phyloP scores from a whole-genome alignment of 1,139 yeast species.

The Saccharomyces hybrid region DNA sequence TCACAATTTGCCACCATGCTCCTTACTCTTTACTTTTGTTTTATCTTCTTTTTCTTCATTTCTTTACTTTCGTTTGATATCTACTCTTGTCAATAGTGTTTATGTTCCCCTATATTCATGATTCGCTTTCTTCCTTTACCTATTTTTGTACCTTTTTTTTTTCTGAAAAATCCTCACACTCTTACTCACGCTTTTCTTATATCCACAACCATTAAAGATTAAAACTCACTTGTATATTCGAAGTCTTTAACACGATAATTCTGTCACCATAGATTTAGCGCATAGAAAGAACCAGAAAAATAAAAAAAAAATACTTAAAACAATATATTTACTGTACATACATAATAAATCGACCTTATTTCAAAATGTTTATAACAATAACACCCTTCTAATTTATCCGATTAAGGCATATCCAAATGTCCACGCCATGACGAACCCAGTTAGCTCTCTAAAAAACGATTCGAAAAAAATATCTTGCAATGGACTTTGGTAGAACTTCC shows the following conservation, averaged over 20 bases:
- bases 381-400: slow-evolving; percentile 26
- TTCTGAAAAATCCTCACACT: slow-evolving; percentile 6
- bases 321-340: slow-evolving; percentile 3
- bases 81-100: slow-evolving; percentile 2
- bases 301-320: not conserved
- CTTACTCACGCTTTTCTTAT: slow-evolving; percentile 4
- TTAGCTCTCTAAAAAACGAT: slow-evolving; percentile 51
- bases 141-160: slow-evolving; percentile 4
- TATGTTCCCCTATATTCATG: slow-evolving; percentile 4
- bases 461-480: slow-evolving; percentile 49
- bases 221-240: not conserved
- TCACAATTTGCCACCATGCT: not conserved
- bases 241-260: not conserved
- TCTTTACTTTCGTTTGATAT: not conserved
- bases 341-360: slow-evolving; percentile 3
- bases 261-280: too few species aligned
- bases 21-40: not conserved
- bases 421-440: slow-evolving; percentile 81
- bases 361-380: not conserved
- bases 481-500: slow-evolving; percentile 46
- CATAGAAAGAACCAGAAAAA: not conserved
- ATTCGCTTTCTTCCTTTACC: not conserved
- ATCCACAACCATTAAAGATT: not conserved
- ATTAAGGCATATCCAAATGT: slow-evolving; percentile 67
- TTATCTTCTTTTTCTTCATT: not conserved